Percentiles rank a stretch among this genome's conserved stretches.
These are phyloP conservation scores for Colletotrichum lini DNA, from an alignment of 2,329 filamentous ascomycete genomes.

Conservation along the genomic window DNA sequence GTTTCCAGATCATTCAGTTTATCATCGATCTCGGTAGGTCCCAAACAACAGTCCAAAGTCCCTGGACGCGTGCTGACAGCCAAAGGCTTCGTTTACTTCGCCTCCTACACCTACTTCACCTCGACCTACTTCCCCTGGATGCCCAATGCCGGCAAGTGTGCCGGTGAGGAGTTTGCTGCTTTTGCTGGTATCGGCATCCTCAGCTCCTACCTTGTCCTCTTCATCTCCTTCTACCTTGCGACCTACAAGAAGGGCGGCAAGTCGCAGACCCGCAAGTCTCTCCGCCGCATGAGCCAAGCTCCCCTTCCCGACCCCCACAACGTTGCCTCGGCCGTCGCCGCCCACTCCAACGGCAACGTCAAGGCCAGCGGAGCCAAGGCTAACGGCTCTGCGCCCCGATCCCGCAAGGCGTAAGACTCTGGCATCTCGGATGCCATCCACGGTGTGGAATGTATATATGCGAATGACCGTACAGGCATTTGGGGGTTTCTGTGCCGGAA, in stretches of 20 bases:
- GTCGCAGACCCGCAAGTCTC: slow-evolving; percentile 82
- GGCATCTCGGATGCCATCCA: slow-evolving; percentile 25
- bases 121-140: slow-evolving; percentile 89
- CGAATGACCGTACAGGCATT: slow-evolving; percentile 18
- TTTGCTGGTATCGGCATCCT: slow-evolving; percentile 93
- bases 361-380: slow-evolving; percentile 68
- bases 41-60: not conserved
- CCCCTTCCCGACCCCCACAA: slow-evolving; percentile 86
- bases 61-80: slow-evolving; percentile 39
- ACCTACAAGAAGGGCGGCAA: slow-evolving; percentile 94
- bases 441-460: slow-evolving; percentile 40
- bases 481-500: slow-evolving; percentile 22
- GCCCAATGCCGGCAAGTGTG: slow-evolving; percentile 88
- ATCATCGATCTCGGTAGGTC: slow-evolving; percentile 92
- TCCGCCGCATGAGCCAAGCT: slow-evolving; percentile 76
- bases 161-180: slow-evolving; percentile 96
- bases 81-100: slow-evolving; percentile 96
- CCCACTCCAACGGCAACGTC: slow-evolving; percentile 67
- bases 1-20: slow-evolving; percentile 97
- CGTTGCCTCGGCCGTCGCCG: slow-evolving; percentile 67
- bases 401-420: slow-evolving; percentile 75
- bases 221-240: slow-evolving; percentile 98
- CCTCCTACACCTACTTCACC: slow-evolving; percentile 98
- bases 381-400: slow-evolving; percentile 74
- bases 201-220: slow-evolving; percentile 95